phyloP scores from a whole-genome alignment of 805 yeast species.

The Saccharomycopsis lassenensis region DNA sequence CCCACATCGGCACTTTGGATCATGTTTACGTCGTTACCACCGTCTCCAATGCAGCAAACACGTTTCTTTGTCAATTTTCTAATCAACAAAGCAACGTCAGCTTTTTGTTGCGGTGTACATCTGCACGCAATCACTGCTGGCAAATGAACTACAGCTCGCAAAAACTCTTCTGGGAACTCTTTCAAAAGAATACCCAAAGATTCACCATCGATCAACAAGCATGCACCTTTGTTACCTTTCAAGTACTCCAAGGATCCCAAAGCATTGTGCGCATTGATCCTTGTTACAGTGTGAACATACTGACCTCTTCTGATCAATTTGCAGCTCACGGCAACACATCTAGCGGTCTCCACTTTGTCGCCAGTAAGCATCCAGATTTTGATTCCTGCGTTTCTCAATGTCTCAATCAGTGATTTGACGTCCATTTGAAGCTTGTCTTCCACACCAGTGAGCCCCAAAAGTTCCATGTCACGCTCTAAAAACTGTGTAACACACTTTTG shows the following conservation, averaged over 20 bases:
- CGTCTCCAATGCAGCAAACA: conserved; percentile 97
- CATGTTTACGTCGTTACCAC: conserved; percentile 99
- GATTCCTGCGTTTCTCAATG: conserved; percentile 89
- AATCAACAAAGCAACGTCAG: conserved; percentile 81
- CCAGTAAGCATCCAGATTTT: conserved; percentile 99
- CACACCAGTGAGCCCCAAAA: conserved; percentile 91
- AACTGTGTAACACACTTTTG: conserved; percentile 53
- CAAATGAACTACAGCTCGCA: conserved; percentile 59
- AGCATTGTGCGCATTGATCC: conserved; percentile 39
- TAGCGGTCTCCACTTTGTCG: conserved; percentile 96
- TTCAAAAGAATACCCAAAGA: conserved; percentile 62
- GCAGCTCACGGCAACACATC: conserved; percentile 95
- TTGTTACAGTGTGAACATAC: conserved; percentile 77
- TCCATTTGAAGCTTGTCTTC: conserved; percentile 90
- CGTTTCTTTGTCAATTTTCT: conserved; percentile 73
- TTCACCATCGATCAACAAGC: conserved; percentile 89
- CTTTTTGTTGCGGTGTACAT: conserved; percentile 97
- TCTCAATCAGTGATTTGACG: conserved; percentile 85
- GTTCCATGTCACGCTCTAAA: conserved; percentile 74
- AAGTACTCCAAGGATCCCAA: conserved; percentile 66
- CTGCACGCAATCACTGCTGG: conserved; percentile 98
- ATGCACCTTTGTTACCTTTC: conserved; percentile 40
- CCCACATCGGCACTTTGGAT: conserved; percentile 98
- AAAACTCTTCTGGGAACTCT: conserved; percentile 59
- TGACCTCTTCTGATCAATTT: conserved; percentile 90